Base-by-base conservation (phyloP, 371 early-diverging fungal species). In the Entomophthora muscae region DNA sequence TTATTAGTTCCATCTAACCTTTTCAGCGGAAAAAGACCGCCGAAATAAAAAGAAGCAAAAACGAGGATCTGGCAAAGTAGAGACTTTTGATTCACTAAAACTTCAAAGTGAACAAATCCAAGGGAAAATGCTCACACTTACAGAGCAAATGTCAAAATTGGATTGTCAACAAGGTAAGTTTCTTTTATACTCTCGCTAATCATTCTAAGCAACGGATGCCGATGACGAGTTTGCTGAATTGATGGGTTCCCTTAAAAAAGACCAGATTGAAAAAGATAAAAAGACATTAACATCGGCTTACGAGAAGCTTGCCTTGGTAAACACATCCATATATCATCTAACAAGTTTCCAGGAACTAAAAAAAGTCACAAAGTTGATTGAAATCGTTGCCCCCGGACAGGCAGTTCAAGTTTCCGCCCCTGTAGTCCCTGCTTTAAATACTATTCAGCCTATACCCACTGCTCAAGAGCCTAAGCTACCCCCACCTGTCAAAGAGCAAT, bases 341-440 rank as follows among this genome's bases (percentile, higher is more conserved):
- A 12, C 24, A 61, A 32, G 31, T 61, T 32, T 42, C 31, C 31
- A 61, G 61, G 61, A 61, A 21, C 22, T 61, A 10, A 61, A 61
- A 33, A 61, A 61, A 24, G 24, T 61, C 12, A 23, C 10, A 17
- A 17, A 61, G 13, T 24, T 61, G 31, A 21, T 61, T 30, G 61
- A 61, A 24, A 12, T 61, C 5, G 30, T 30, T 51, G 10, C 2
- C 23, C 61, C 61, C 12, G 56, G 28, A 12, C 28, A 42, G 10
- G 5, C 17, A 10, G 42, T 10, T 17, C 42, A 42, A 42, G 17
- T 42, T 10, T 42, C 42, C 17, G 42, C 5, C 17, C 42, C 42
- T 42, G 17, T 10, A 17, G 5, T 42, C 17, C 17, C 17, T 10
- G 5, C 42, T 17, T 42, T 17, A 10, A 42, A 42, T 5, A 10